Evolutionary conservation across 306 rosid species (phyloP), one percentile per base, ranked within the genome.

Genomic region (Cicer pinnatifidum): DNA sequence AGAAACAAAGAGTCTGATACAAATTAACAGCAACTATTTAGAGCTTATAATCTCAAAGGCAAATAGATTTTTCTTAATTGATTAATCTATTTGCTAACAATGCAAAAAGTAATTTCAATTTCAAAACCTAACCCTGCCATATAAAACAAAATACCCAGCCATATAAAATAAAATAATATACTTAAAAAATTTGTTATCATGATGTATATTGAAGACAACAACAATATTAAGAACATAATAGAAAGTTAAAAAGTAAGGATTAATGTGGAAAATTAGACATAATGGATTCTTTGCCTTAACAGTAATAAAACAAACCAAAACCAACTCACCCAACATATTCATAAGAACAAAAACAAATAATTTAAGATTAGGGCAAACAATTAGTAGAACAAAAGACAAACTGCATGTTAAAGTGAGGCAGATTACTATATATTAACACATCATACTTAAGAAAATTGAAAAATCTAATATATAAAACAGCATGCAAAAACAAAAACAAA

Each of bases 361-460:
- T 38, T 52, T 67, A 57, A 45, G 38, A 59, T 17, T 62, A 11
- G 16, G 19, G 59, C 40, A 77, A 65, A 43, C 69, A 72, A 67
- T 47, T 8, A n/a, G 53, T 62, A 38, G 37, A 16, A 20, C 74
- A 47, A 54, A 70, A 45, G 52, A 40, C 3, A 16, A 46, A 47
- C 59, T 56, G 3, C 39, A 20, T 44, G 59, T 59, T 61, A 40
- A 7, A 13, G 1, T 37, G 17, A 52, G 41, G 44, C 7, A 69
- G 37, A 40, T 8, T 39, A 10, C 17, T 19, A 28, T 46, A 60
- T 13, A 17, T 50, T 8, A 41, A 44, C 66, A 58, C 69, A 15
- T 1, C 46, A 35, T 37, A 54, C 59, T 64, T 46, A 17, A 28
- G 48, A 58, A 79, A 41, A 62, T 7, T 17, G 44, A 23, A 20